Evolutionary conservation across 257 asterid species (phyloP).

Genomic region (Forsythia viridissima): DNA sequence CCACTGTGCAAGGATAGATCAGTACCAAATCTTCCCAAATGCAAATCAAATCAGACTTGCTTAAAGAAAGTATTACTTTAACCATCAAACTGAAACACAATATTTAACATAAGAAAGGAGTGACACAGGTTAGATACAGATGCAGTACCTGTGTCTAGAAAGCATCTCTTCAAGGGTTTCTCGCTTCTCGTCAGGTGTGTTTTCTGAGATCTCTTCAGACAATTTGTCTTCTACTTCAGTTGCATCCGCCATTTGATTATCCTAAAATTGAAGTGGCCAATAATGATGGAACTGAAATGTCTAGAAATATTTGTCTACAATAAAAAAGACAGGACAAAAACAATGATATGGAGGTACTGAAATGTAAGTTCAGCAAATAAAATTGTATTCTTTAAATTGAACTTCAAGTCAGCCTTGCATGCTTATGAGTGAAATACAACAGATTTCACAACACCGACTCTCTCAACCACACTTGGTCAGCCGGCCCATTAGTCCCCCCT

Average conservation of each 20-base stretch:
- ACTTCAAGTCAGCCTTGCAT: neutral
- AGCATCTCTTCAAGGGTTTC: slow-evolving; percentile 70
- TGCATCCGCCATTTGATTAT: slow-evolving; percentile 44
- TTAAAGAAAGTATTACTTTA: neutral
- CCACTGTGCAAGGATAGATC: neutral
- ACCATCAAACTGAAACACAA: neutral
- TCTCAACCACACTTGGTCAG: neutral
- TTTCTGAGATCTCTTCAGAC: slow-evolving; percentile 42
- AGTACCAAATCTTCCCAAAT: neutral
- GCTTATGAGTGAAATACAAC: neutral
- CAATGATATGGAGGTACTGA: neutral
- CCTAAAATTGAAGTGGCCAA: slow-evolving; percentile 24
- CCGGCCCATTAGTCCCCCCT: neutral
- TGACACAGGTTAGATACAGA: slow-evolving; percentile 1
- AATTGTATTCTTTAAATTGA: neutral
- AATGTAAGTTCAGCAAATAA: neutral
- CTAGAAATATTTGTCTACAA: neutral
- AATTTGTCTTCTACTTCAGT: slow-evolving; percentile 37
- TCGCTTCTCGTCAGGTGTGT: slow-evolving; percentile 33
- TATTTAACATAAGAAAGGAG: neutral
- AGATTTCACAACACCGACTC: neutral
- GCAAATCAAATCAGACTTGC: neutral
- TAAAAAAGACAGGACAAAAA: neutral
- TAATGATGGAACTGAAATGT: neutral
- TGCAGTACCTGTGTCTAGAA: slow-evolving; percentile 52